A percentile compares a stretch with the other conserved stretches of the same genome.
These are phyloP conservation scores for Sindora glabra DNA, from an alignment of 306 rosid genomes.

Conservation along the genomic window DNA sequence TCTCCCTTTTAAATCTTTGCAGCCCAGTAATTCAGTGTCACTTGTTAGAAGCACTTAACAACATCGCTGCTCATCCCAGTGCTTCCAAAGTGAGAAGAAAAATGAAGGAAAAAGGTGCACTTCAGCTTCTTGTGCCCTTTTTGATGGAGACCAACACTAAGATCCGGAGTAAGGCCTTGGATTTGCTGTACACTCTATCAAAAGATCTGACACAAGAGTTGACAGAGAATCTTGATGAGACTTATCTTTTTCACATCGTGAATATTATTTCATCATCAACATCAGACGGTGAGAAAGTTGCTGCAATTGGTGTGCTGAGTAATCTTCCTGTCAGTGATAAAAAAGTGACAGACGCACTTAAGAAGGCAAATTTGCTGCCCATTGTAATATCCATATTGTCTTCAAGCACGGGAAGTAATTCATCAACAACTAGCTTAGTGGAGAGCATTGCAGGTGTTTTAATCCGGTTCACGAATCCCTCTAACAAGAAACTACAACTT, in stretches of 20 bases:
- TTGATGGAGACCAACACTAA: constrained; percentile 46
- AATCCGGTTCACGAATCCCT: constrained; percentile 62
- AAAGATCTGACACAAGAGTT: constrained; percentile 61
- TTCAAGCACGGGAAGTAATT: constrained; percentile 32
- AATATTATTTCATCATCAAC: constrained; percentile 44
- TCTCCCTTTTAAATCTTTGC: constrained; percentile 75
- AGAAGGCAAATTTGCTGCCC: constrained; percentile 48
- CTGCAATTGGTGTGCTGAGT: constrained; percentile 63
- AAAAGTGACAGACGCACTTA: constrained; percentile 54
- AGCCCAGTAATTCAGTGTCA: constrained; percentile 73
- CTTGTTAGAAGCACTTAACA: constrained; percentile 70
- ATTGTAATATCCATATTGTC: constrained; percentile 40
- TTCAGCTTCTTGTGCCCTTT: constrained; percentile 72
- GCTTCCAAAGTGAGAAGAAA: constrained; percentile 53
- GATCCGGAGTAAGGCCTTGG: constrained; percentile 47
- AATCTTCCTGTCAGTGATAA: constrained; percentile 58
- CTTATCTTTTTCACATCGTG: constrained; percentile 36
- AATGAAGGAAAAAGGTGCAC: constrained; percentile 73
- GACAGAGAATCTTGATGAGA: constrained; percentile 60
- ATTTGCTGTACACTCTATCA: constrained; percentile 58
- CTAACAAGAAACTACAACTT: constrained; percentile 67
- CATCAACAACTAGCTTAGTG: constrained; percentile 20
- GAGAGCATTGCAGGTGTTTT: constrained; percentile 48
- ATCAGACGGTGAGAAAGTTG: constrained; percentile 47
- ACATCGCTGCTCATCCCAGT: constrained; percentile 59